Conservation (phyloP, 2,329 filamentous ascomycete genomes). For the Raffaelea deltoideospora region DNA sequence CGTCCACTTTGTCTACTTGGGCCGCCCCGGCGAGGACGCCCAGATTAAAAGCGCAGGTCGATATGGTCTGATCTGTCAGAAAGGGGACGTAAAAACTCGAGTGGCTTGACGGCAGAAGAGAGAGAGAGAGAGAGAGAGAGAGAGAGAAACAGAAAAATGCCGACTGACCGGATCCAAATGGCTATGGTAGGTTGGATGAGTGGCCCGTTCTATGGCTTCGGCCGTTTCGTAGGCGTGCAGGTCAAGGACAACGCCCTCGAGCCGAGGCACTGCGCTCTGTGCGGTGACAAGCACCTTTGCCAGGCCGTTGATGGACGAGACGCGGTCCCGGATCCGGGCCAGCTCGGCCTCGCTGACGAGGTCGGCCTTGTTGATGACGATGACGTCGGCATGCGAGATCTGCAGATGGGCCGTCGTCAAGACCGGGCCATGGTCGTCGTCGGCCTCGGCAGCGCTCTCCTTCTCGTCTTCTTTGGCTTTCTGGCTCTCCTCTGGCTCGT, state of each 20-base stretch:
- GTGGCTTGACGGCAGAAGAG: no score
- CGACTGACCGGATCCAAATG: conserved; percentile 63
- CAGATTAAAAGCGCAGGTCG: conserved; percentile 61
- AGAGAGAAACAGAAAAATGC: not conserved
- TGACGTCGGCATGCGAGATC: conserved; percentile 90
- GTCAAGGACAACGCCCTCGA: conserved; percentile 79
- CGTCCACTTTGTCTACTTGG: conserved; percentile 53
- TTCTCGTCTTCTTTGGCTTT: conserved; percentile 32
- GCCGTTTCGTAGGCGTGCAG: conserved; percentile 86
- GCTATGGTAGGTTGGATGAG: conserved; percentile 56
- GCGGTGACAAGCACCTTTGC: conserved; percentile 73
- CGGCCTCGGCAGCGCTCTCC: conserved; percentile 33
- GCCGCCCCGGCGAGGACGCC: conserved; percentile 39
- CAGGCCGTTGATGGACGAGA: conserved; percentile 76
- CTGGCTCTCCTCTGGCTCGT: conserved; percentile 48
- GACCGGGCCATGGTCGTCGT: conserved; percentile 45
- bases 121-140: not conserved
- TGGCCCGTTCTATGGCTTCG: conserved; percentile 51
- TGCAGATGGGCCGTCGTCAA: conserved; percentile 91
- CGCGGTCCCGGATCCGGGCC: conserved; percentile 50
- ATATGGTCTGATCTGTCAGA: conserved; percentile 48
- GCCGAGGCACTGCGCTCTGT: conserved; percentile 61
- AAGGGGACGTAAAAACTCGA: not conserved
- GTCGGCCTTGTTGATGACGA: conserved; percentile 89
- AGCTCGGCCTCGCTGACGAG: conserved; percentile 60